Conservation (phyloP, 2,329 filamentous ascomycete genomes). For the Sclerotinia spermophila region DNA sequence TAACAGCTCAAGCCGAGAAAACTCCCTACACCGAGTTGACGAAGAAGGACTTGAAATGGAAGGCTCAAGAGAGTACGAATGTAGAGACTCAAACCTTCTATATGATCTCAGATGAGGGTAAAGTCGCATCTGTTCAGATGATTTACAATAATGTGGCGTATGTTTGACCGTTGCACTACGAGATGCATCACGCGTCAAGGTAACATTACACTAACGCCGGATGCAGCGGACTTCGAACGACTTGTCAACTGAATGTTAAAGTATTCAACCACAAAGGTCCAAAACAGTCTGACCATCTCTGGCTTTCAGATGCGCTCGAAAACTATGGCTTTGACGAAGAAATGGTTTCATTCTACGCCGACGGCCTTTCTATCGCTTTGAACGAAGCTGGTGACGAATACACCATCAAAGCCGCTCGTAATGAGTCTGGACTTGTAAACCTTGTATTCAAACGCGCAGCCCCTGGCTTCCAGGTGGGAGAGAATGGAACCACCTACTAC, state of each 20-base stretch:
- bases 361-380: constrained; percentile 79
- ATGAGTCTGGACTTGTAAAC: constrained; percentile 78
- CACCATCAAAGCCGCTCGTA: constrained; percentile 84
- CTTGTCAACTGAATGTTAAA: constrained; percentile 91
- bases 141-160: constrained; percentile 98
- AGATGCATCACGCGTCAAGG: constrained; percentile 4
- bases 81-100: constrained; percentile 98
- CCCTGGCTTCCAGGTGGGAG: constrained; percentile 81
- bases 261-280: constrained; percentile 70
- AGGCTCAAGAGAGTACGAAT: constrained; percentile 72
- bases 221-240: constrained; percentile 78
- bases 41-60: constrained; percentile 80
- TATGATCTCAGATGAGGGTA: constrained; percentile 73
- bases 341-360: constrained; percentile 78
- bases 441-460: constrained; percentile 71
- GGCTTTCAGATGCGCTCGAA: constrained; percentile 75
- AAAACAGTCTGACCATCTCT: constrained; percentile 66
- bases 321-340: constrained; percentile 83
- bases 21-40: constrained; percentile 77
- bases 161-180: constrained; percentile 38
- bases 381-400: constrained; percentile 80
- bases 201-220: constrained; percentile 14
- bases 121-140: constrained; percentile 77
- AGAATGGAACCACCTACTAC: constrained; percentile 77
- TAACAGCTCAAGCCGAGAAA: constrained; percentile 73